phyloP scores from a whole-genome alignment of 768 basidiomycete genomes.

The Lactarius pseudohatsudake region DNA sequence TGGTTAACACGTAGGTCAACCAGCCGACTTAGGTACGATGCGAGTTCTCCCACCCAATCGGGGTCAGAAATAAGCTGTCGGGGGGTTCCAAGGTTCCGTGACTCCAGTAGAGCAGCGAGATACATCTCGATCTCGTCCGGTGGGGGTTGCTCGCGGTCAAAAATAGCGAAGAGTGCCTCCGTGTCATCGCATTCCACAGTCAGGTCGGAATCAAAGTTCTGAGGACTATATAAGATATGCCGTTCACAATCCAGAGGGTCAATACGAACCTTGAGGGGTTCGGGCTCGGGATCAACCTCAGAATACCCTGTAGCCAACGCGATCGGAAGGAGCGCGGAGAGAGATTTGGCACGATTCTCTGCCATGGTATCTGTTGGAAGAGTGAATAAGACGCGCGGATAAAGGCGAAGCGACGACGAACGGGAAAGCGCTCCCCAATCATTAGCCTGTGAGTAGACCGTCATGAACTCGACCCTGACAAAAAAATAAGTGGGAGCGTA shows the following conservation, averaged over 20 bases:
- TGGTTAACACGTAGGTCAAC: conserved; percentile 47
- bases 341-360: conserved; percentile 42
- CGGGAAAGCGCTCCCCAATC: conserved; percentile 69
- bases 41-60: conserved; percentile 44
- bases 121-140: conserved; percentile 31
- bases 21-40: conserved; percentile 39
- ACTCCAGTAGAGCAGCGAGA: conserved; percentile 30
- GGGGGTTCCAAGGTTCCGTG: conserved; percentile 36
- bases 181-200: conserved; percentile 42
- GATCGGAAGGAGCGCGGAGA: conserved; percentile 43
- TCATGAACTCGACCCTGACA: not conserved
- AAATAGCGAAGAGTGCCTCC: conserved; percentile 36
- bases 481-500: not conserved
- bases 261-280: conserved; percentile 50
- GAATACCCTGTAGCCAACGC: conserved; percentile 50
- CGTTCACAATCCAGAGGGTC: too few species aligned
- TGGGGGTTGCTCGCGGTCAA: conserved; percentile 27
- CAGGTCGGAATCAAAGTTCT: conserved; percentile 56
- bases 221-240: not conserved
- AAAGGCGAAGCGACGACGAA: conserved; percentile 35
- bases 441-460: conserved; percentile 45
- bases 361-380: conserved; percentile 46
- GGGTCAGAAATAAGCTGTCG: conserved; percentile 42
- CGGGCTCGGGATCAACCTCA: conserved; percentile 46
- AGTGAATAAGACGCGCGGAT: not conserved